Conservation (phyloP, 352 stramenopile species). For the Blastocystis hominis region DNA sequence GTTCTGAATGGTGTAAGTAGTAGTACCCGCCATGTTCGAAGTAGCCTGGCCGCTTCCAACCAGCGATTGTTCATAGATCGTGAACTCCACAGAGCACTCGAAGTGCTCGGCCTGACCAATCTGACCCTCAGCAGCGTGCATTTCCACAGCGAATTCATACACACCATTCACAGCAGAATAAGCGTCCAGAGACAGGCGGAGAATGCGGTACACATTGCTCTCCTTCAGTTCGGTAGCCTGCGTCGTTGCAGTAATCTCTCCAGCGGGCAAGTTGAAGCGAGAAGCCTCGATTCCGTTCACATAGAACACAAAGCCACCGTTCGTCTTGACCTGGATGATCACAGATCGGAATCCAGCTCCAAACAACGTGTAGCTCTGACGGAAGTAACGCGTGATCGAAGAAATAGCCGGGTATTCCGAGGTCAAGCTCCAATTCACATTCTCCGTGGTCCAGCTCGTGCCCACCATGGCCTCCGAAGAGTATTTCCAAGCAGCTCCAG, state of each 20-base stretch:
- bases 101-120: neutral
- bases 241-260: no score
- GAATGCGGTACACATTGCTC: no score
- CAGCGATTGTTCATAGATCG: neutral
- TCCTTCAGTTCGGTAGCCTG: no score
- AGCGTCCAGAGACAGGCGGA: no score
- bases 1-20: neutral
- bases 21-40: neutral
- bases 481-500: neutral
- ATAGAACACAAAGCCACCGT: neutral
- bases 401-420: neutral
- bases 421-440: neutral
- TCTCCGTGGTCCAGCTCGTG: neutral
- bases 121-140: neutral
- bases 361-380: neutral
- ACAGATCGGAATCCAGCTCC: neutral
- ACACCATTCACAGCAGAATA: neutral
- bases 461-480: neutral
- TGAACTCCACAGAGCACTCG: neutral
- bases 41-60: neutral
- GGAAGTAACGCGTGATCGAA: slow-evolving; percentile 24
- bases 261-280: neutral
- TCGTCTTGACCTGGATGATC: neutral
- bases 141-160: neutral
- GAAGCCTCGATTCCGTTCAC: neutral